A percentile compares a stretch with the other conserved stretches of the same genome.
phyloP scores from a whole-genome alignment of 371 early-diverging fungal genomes.

The Umbelopsis sp. region DNA sequence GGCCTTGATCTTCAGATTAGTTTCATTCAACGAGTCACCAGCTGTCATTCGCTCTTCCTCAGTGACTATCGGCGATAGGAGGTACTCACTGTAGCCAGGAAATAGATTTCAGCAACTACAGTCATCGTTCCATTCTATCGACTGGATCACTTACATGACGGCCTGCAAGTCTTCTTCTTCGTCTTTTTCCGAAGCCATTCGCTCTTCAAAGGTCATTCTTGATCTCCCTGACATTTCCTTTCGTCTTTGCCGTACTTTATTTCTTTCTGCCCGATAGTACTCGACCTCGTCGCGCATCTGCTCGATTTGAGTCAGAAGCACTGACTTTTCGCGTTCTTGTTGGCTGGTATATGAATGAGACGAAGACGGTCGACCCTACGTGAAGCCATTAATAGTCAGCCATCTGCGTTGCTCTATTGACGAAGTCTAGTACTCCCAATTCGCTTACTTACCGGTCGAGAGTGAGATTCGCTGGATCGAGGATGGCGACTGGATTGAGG shows the following conservation, averaged over 20 bases:
- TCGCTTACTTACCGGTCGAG: neutral
- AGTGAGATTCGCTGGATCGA: slow-evolving; percentile 4
- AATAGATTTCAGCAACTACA: neutral
- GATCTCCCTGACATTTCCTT: slow-evolving; percentile 8
- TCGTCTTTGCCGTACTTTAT: slow-evolving; percentile 5
- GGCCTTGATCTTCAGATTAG: neutral
- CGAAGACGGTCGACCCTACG: neutral
- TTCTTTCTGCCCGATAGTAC: slow-evolving; percentile 1
- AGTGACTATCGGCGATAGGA: neutral
- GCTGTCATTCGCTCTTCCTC: slow-evolving; percentile 8
- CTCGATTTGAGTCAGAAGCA: neutral
- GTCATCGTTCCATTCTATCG: neutral
- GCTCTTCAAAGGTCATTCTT: slow-evolving; percentile 11
- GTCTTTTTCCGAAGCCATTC: slow-evolving; percentile 6
- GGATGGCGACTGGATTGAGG: neutral
- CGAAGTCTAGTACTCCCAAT: too few relatives aligned
- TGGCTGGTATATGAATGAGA: slow-evolving; percentile 11
- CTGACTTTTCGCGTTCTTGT: slow-evolving; percentile 3
- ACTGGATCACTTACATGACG: slow-evolving; percentile 4
- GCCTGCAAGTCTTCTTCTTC: neutral
- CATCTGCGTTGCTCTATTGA: neutral
- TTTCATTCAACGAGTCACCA: slow-evolving; percentile 10
- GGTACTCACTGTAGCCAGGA: neutral
- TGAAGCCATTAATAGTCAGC: neutral
- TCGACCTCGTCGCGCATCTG: slow-evolving; percentile 10